phyloP scores from a whole-genome alignment of 108 stramenopile species.

The Nitzschia sp. region DNA sequence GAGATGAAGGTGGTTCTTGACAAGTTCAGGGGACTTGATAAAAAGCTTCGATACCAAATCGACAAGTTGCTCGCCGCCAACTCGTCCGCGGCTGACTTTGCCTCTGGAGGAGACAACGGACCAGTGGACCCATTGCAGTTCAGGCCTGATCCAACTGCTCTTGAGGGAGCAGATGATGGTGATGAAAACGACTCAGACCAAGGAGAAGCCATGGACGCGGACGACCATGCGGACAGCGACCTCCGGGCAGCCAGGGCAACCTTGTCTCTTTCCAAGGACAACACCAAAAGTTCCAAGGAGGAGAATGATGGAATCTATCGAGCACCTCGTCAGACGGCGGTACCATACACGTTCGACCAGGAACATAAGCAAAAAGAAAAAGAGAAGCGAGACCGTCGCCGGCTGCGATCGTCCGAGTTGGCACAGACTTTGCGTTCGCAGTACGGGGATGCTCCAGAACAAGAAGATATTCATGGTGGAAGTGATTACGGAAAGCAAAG shows the following conservation, averaged over 20 bases:
- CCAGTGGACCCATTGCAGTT: conserved; percentile 46
- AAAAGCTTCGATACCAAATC: conserved; percentile 83
- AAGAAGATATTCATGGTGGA: conserved; percentile 85
- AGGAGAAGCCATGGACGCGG: conserved; percentile 40
- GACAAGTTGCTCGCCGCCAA: conserved; percentile 69
- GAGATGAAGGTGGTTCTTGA: conserved; percentile 81
- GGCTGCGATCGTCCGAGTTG: conserved; percentile 71
- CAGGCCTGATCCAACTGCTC: conserved; percentile 42
- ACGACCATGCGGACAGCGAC: conserved; percentile 56
- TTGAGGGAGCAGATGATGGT: conserved; percentile 30
- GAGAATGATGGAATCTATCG: conserved; percentile 52
- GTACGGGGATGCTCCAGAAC: conserved; percentile 82
- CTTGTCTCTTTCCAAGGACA: conserved; percentile 17
- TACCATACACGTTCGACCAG: conserved; percentile 67
- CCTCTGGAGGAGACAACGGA: conserved; percentile 32
- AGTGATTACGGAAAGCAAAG: conserved; percentile 68
- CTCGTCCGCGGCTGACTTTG: conserved; percentile 42
- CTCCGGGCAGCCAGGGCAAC: conserved; percentile 35
- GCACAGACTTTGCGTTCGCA: conserved; percentile 67
- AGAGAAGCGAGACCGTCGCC: conserved; percentile 57
- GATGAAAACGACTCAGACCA: conserved; percentile 30
- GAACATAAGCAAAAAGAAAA: conserved; percentile 50
- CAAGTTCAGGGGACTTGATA: conserved; percentile 79
- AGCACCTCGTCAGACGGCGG: conserved; percentile 77
- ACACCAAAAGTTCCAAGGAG: conserved; percentile 13